Evolutionary conservation across 352 stramenopile species (phyloP).

Genomic region (Pythium coloratum): DNA sequence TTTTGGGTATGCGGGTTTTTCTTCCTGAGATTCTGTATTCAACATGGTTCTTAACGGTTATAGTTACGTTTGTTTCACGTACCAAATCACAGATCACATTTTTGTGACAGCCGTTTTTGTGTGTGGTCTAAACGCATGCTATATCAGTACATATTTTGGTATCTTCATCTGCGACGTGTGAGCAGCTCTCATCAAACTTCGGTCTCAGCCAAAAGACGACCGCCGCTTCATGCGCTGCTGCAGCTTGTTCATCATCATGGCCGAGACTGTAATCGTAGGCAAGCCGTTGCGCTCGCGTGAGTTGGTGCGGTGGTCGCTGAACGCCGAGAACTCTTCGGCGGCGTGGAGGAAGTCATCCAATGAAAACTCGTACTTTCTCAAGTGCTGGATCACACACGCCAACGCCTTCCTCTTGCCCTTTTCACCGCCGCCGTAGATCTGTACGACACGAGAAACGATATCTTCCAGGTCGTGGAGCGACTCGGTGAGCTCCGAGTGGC

Average conservation of each 20-base stretch:
- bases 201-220: slow-evolving; percentile 46
- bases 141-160: not conserved
- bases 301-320: slow-evolving; percentile 12
- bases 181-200: not conserved
- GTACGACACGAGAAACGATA: slow-evolving; percentile 52
- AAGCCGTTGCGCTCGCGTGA: slow-evolving; percentile 10
- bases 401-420: slow-evolving; percentile 75
- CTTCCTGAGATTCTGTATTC: slow-evolving; percentile 10
- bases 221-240: slow-evolving; percentile 58
- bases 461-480: slow-evolving; percentile 58
- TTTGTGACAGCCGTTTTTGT: not conserved
- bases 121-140: not conserved
- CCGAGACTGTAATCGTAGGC: slow-evolving; percentile 24
- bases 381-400: slow-evolving; percentile 68
- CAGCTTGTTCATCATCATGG: slow-evolving; percentile 48
- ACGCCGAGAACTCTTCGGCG: slow-evolving; percentile 50
- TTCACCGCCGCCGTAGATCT: slow-evolving; percentile 68
- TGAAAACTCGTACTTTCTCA: slow-evolving; percentile 85
- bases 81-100: slow-evolving; percentile 2
- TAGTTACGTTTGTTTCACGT: not conserved
- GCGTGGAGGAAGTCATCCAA: slow-evolving; percentile 67
- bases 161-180: not conserved
- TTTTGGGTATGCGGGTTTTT: not conserved
- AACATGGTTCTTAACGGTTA: slow-evolving; percentile 19
- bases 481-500: slow-evolving; percentile 41